Conservation (phyloP, 2,329 filamentous ascomycete species). For the Ophiostoma sp. region DNA sequence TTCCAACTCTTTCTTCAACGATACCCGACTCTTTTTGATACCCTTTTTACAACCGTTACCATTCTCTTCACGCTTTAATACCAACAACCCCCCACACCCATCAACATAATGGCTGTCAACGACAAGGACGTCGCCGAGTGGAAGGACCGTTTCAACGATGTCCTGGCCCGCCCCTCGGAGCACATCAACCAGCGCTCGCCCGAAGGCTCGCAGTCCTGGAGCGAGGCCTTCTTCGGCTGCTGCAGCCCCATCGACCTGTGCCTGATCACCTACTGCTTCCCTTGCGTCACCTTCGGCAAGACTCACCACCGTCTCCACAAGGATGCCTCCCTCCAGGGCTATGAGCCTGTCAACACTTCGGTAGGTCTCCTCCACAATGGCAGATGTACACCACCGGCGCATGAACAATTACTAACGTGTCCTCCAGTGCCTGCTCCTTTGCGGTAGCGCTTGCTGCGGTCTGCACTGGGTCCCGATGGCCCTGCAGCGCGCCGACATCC, state of each 20-base stretch:
- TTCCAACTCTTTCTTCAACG: conserved; percentile 4
- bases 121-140: conserved; percentile 47
- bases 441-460: conserved; percentile 43
- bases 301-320: conserved; percentile 48
- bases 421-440: conserved; percentile 46
- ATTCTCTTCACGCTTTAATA: background rate
- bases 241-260: conserved; percentile 47
- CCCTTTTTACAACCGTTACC: background rate
- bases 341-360: conserved; percentile 49
- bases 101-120: conserved; percentile 39
- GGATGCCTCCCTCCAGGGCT: conserved; percentile 44
- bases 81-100: background rate
- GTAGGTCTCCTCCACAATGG: conserved; percentile 34
- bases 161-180: conserved; percentile 45
- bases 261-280: conserved; percentile 48
- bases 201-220: conserved; percentile 42
- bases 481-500: conserved; percentile 49
- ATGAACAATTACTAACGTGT: background rate
- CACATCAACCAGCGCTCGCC: conserved; percentile 46
- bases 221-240: conserved; percentile 46
- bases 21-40: background rate
- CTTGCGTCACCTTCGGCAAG: conserved; percentile 52
- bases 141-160: conserved; percentile 47
- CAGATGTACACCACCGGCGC: background rate
- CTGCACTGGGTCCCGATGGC: conserved; percentile 46